Percentiles rank a stretch among this genome's conserved stretches.
phyloP scores from a whole-genome alignment of 176 grass and related monocot species.

The Bolboschoenus planiculmis region DNA sequence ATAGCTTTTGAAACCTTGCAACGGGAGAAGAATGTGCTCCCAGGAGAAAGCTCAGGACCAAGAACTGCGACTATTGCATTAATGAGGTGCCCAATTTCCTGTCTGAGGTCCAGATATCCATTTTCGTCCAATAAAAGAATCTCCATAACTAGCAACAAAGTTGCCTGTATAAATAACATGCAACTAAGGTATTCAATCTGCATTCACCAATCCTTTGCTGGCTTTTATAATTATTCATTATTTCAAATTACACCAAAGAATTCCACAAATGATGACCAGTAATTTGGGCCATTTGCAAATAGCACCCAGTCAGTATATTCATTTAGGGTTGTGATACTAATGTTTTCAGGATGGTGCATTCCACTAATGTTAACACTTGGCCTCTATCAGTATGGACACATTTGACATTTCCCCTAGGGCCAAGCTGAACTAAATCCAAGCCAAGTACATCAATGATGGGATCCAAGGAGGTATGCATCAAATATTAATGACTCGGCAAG shows the following conservation, averaged over 20 bases:
- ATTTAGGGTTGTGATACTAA: neutral
- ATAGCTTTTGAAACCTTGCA: conserved; percentile 65
- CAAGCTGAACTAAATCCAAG: neutral
- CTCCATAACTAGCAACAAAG: conserved; percentile 93
- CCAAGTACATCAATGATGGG: neutral
- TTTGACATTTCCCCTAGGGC: no score
- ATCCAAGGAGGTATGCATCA: neutral
- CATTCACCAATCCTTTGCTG: neutral
- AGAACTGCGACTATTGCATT: conserved; percentile 97
- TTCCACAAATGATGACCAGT: neutral
- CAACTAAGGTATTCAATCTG: conserved; percentile 31
- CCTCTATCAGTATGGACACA: neutral
- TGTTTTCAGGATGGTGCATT: neutral
- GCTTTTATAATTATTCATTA: neutral
- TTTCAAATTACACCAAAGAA: neutral
- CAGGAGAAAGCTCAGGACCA: conserved; percentile 89
- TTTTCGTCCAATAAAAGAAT: conserved; percentile 93
- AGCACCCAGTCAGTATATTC: neutral
- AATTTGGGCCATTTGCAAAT: neutral
- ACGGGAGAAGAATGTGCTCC: conserved; percentile 93
- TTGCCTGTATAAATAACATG: conserved; percentile 54
- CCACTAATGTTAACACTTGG: neutral
- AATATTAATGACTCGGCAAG: neutral
- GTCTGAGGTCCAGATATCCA: conserved; percentile 82
- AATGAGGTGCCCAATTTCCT: conserved; percentile 82